Conservation (phyloP, 2,329 filamentous ascomycete species). For the Claviceps maximensis region DNA sequence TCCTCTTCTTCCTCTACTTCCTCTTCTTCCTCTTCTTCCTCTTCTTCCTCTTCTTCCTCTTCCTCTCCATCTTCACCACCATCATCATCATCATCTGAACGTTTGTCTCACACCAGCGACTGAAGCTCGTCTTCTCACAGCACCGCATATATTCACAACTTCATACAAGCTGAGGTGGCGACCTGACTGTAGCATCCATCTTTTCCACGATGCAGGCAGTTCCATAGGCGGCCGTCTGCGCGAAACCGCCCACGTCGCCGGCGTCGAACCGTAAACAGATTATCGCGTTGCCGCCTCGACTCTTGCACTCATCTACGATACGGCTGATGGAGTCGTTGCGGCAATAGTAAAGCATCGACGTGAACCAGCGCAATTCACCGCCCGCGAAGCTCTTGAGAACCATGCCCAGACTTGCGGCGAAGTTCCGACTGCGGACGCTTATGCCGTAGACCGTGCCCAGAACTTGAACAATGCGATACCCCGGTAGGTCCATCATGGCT, state of each 20-base stretch:
- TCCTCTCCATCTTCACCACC: no score
- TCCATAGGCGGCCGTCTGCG: slow-evolving; percentile 47
- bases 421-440: slow-evolving; percentile 44
- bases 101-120: background rate
- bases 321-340: slow-evolving; percentile 45
- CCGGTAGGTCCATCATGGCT: slow-evolving; percentile 50
- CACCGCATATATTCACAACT: background rate
- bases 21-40: no score
- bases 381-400: slow-evolving; percentile 43
- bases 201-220: slow-evolving; percentile 46
- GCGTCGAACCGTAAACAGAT: slow-evolving; percentile 46
- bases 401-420: slow-evolving; percentile 41
- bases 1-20: no score
- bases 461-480: slow-evolving; percentile 43
- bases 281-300: slow-evolving; percentile 45
- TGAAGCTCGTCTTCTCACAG: background rate
- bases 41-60: no score
- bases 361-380: slow-evolving; percentile 47
- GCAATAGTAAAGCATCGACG: slow-evolving; percentile 43
- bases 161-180: slow-evolving; percentile 15
- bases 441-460: slow-evolving; percentile 46
- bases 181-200: slow-evolving; percentile 24
- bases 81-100: no score
- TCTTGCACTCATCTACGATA: slow-evolving; percentile 42
- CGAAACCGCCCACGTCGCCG: slow-evolving; percentile 39